These are phyloP conservation scores for Pseudoscleropodium purum DNA, from an alignment of 225 moss, liverwort and hornwort genomes.

Conservation along the genomic window DNA sequence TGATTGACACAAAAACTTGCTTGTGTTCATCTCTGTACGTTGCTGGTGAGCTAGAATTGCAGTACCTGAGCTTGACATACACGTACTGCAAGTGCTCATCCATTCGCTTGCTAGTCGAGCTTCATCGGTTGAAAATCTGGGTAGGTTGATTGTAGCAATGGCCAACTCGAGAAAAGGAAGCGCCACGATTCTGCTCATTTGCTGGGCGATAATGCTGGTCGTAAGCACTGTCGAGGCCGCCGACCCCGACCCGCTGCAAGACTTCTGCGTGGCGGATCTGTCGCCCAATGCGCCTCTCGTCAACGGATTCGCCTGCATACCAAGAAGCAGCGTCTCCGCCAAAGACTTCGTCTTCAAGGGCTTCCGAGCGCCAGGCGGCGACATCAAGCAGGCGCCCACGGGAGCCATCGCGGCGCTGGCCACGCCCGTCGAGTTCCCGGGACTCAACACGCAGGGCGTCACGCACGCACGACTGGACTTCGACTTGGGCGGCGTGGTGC, in stretches of 20 bases:
- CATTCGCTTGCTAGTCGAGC: background rate
- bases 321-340: background rate
- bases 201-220: background rate
- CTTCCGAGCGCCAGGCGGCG: background rate
- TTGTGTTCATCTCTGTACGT: background rate
- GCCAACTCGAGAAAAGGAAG: background rate
- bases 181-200: background rate
- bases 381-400: background rate
- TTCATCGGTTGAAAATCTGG: background rate
- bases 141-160: background rate
- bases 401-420: background rate
- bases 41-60: background rate
- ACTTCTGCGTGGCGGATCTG: background rate
- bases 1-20: background rate
- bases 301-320: background rate
- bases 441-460: slow-evolving; percentile 1
- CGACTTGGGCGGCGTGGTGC: background rate
- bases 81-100: too few relatives aligned
- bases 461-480: background rate
- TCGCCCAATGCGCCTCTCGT: background rate
- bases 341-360: background rate
- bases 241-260: background rate
- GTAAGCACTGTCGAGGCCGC: background rate
- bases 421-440: background rate
- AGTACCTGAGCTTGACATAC: background rate